Conservation (phyloP, 1,284 basidiomycete genomes). For the Irpex sp. region DNA sequence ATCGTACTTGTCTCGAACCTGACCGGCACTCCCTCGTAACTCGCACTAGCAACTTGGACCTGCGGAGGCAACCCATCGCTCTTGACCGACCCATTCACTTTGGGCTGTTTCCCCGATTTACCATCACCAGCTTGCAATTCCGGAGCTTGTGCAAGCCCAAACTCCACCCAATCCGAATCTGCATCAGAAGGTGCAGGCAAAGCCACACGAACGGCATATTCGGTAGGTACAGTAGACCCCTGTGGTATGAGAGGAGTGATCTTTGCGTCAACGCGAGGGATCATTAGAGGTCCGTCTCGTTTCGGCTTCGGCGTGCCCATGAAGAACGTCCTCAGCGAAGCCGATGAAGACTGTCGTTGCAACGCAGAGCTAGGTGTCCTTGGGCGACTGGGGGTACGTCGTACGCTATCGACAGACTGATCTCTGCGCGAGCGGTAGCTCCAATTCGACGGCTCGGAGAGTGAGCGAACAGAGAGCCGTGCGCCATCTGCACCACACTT, state of each 20-base stretch:
- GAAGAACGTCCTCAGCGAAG: slow-evolving; percentile 23
- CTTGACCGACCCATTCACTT: neutral
- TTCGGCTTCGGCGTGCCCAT: slow-evolving; percentile 31
- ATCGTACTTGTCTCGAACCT: slow-evolving; percentile 48
- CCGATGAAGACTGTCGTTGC: slow-evolving; percentile 20
- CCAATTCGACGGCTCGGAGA: slow-evolving; percentile 13
- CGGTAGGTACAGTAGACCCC: slow-evolving; percentile 28
- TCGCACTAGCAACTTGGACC: slow-evolving; percentile 55
- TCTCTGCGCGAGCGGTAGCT: slow-evolving; percentile 15
- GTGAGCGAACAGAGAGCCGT: slow-evolving; percentile 48
- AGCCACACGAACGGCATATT: slow-evolving; percentile 56
- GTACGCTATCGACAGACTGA: slow-evolving; percentile 18
- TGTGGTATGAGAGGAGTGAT: slow-evolving; percentile 46
- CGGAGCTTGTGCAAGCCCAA: slow-evolving; percentile 55
- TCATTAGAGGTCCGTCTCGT: slow-evolving; percentile 54
- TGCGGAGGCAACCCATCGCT: slow-evolving; percentile 29
- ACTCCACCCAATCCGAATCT: slow-evolving; percentile 70
- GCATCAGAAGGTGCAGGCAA: slow-evolving; percentile 53
- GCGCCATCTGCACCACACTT: slow-evolving; percentile 54
- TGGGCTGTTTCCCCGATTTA: neutral
- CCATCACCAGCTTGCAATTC: neutral
- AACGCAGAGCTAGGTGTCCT: slow-evolving; percentile 26
- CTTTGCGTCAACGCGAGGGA: slow-evolving; percentile 52
- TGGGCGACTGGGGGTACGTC: slow-evolving; percentile 29
- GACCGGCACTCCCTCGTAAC: slow-evolving; percentile 62